Evolutionary conservation across 768 basidiomycete genomes (phyloP).

Genomic region (Mycena rosella): DNA sequence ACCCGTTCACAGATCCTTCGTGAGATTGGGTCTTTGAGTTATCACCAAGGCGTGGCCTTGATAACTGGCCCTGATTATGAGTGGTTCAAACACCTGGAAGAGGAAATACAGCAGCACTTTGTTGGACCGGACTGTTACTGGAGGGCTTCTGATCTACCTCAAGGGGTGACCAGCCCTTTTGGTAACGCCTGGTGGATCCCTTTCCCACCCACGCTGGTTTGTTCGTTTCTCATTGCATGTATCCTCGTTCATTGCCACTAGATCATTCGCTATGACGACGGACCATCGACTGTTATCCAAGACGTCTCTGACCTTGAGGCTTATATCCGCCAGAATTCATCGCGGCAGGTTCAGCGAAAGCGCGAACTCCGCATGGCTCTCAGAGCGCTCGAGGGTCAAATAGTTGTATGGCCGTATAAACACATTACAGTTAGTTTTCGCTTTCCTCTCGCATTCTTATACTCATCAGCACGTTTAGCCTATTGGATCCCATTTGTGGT

Average conservation of each 20-base stretch:
- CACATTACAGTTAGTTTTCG: slow-evolving; percentile 60
- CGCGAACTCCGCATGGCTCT: slow-evolving; percentile 73
- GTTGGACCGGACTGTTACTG: slow-evolving; percentile 84
- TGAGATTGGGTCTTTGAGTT: slow-evolving; percentile 71
- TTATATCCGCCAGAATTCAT: slow-evolving; percentile 74
- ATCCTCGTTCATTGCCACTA: slow-evolving; percentile 40
- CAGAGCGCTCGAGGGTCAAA: slow-evolving; percentile 73
- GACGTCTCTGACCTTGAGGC: slow-evolving; percentile 63
- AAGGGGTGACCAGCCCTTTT: slow-evolving; percentile 65
- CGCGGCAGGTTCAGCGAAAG: slow-evolving; percentile 58
- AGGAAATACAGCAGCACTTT: slow-evolving; percentile 66
- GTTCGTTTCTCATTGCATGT: slow-evolving; percentile 35
- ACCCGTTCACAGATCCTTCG: slow-evolving; percentile 69
- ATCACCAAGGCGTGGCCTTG: slow-evolving; percentile 64
- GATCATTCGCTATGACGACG: slow-evolving; percentile 80
- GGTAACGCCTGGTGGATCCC: slow-evolving; percentile 87
- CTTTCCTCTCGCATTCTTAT: slow-evolving; percentile 7
- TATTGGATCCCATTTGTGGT: slow-evolving; percentile 62
- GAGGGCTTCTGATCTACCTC: slow-evolving; percentile 52
- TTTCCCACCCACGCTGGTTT: slow-evolving; percentile 79
- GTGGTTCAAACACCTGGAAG: slow-evolving; percentile 62
- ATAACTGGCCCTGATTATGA: slow-evolving; percentile 60
- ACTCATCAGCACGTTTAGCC: slow-evolving; percentile 47
- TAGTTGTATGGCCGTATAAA: slow-evolving; percentile 74
- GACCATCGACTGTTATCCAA: slow-evolving; percentile 61